Conservation (phyloP, 768 basidiomycete species). For the Cantharellus anzutake region DNA sequence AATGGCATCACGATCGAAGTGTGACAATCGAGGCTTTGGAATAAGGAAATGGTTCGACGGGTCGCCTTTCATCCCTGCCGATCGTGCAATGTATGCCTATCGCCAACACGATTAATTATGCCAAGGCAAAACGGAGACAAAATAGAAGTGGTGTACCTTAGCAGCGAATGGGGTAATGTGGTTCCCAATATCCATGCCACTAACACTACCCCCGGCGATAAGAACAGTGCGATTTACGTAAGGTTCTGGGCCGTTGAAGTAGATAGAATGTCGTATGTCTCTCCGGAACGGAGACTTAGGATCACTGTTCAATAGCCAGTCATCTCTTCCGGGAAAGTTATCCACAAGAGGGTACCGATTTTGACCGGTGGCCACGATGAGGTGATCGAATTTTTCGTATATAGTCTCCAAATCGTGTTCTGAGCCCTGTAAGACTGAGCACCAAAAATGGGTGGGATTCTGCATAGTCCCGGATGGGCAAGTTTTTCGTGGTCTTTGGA, state of each 20-base stretch:
- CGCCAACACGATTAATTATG: too few species aligned
- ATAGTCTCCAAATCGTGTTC: too few species aligned
- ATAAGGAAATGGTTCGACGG: background rate
- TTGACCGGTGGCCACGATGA: conserved; percentile 37
- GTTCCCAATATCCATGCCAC: conserved; percentile 28
- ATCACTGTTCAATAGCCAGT: conserved; percentile 24
- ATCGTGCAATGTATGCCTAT: too few species aligned
- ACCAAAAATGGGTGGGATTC: background rate
- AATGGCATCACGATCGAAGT: conserved; percentile 27
- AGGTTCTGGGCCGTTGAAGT: conserved; percentile 28
- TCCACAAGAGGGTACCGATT: conserved; percentile 32
- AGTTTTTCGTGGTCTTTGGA: conserved; percentile 10
- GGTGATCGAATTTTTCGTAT: conserved; percentile 25
- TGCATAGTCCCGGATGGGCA: background rate
- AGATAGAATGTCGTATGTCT: conserved; percentile 33
- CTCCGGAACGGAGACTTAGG: conserved; percentile 13
- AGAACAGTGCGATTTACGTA: conserved; percentile 28
- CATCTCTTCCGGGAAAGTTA: conserved; percentile 27
- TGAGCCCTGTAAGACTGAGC: background rate
- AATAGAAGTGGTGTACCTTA: too few species aligned
- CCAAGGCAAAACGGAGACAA: too few species aligned
- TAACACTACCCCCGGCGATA: conserved; percentile 29
- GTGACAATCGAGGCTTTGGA: conserved; percentile 26
- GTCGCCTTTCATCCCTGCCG: too few species aligned
- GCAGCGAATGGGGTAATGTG: conserved; percentile 18